Conservation (phyloP, 176 grass and related monocot species). For the Musa schizocarpa region DNA sequence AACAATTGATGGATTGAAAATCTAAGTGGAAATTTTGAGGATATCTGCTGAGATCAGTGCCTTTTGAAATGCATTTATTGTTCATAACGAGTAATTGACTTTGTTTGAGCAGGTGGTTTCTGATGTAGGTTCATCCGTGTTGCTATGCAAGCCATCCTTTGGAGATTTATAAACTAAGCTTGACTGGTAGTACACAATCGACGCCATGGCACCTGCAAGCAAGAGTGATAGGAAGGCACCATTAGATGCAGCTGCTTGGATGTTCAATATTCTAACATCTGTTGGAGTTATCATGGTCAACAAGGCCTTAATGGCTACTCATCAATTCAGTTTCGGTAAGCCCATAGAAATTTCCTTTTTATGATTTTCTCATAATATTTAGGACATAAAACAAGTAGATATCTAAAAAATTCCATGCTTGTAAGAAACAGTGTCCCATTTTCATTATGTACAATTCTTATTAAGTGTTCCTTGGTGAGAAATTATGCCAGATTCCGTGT, state of each 20-base stretch:
- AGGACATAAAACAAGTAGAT: not conserved
- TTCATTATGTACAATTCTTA: not conserved
- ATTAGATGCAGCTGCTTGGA: conserved; percentile 63
- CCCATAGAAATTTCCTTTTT: not conserved
- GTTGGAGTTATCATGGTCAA: conserved; percentile 88
- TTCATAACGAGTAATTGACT: not conserved
- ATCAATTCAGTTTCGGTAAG: conserved; percentile 76
- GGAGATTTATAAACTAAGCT: not conserved
- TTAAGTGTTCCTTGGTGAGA: not conserved
- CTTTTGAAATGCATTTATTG: not conserved
- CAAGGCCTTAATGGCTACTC: conserved; percentile 67
- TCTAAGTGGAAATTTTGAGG: no score
- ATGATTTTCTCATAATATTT: not conserved
- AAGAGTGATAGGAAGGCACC: conserved; percentile 52
- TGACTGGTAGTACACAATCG: not conserved
- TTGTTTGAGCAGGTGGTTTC: not conserved
- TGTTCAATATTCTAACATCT: conserved; percentile 77
- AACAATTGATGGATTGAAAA: no score
- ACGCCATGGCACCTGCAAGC: conserved; percentile 40
- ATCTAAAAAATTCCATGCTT: not conserved
- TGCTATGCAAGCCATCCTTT: not conserved
- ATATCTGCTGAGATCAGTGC: not conserved
- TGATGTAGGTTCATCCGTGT: not conserved
- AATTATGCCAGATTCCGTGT: not conserved
- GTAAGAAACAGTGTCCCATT: not conserved